These are phyloP conservation scores for Blastocystis sp. DNA, from an alignment of 352 stramenopile genomes.

Conservation along the genomic window DNA sequence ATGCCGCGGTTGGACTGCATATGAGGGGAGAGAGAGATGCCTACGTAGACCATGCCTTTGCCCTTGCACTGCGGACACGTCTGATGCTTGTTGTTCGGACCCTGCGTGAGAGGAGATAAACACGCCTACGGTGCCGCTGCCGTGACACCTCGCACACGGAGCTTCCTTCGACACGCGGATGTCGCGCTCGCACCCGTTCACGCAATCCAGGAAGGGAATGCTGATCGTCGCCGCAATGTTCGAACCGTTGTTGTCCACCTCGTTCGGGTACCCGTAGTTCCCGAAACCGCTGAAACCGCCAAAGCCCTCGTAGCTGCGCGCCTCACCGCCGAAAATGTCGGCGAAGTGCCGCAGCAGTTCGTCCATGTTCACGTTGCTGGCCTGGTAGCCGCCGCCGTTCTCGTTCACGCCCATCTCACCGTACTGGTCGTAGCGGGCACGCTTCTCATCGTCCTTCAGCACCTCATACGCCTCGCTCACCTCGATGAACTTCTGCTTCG, in stretches of 20 bases:
- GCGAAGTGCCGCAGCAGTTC: conserved; percentile 40
- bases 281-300: conserved; percentile 27
- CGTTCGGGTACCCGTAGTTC: background rate
- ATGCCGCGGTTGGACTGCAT: conserved; percentile 30
- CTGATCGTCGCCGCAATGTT: conserved; percentile 60
- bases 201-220: conserved; percentile 76
- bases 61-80: conserved; percentile 72
- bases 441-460: conserved; percentile 75
- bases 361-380: conserved; percentile 51
- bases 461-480: conserved; percentile 77
- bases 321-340: conserved; percentile 32
- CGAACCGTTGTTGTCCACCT: conserved; percentile 6
- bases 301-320: conserved; percentile 5
- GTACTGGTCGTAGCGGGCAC: conserved; percentile 75
- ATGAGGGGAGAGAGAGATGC: background rate
- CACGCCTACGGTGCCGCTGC: conserved; percentile 67
- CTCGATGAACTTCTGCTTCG: conserved; percentile 77
- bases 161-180: conserved; percentile 71
- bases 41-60: conserved; percentile 62
- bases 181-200: conserved; percentile 72
- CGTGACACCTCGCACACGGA: conserved; percentile 70
- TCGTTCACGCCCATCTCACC: conserved; percentile 73
- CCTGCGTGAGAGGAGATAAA: conserved; percentile 68
- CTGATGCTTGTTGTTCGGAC: conserved; percentile 70
- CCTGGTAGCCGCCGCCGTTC: conserved; percentile 65